phyloP scores from a whole-genome alignment of 495 filamentous ascomycete genomes.

The Neurospora pannonica region DNA sequence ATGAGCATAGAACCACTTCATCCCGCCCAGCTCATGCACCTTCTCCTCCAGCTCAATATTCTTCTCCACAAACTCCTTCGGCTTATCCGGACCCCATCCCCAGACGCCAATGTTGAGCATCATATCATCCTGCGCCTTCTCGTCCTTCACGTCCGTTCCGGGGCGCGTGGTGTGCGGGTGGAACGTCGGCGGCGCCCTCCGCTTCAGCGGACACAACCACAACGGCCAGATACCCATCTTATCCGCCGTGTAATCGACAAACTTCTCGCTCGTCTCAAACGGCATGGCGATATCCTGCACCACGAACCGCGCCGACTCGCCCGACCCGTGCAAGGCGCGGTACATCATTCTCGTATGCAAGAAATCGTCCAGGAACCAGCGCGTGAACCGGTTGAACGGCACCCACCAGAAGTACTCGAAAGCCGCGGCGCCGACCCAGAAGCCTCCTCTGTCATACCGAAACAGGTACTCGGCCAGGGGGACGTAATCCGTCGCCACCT shows the following conservation, averaged over 20 bases:
- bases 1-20: slow-evolving; percentile 54
- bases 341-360: slow-evolving; percentile 57
- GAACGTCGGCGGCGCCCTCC: slow-evolving; percentile 33
- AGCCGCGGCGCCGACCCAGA: slow-evolving; percentile 48
- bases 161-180: slow-evolving; percentile 32
- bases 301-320: slow-evolving; percentile 42
- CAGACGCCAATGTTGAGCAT: slow-evolving; percentile 50
- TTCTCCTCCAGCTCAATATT: slow-evolving; percentile 59
- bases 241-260: slow-evolving; percentile 49
- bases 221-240: slow-evolving; percentile 48
- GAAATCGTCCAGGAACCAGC: slow-evolving; percentile 54
- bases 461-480: slow-evolving; percentile 47
- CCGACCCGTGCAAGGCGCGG: slow-evolving; percentile 48
- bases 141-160: not conserved
- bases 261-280: slow-evolving; percentile 35
- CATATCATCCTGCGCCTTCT: slow-evolving; percentile 15
- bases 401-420: slow-evolving; percentile 45
- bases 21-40: slow-evolving; percentile 55
- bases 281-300: slow-evolving; percentile 52
- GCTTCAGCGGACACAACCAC: slow-evolving; percentile 50
- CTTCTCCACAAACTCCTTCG: slow-evolving; percentile 35
- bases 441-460: slow-evolving; percentile 51
- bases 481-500: no score
- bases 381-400: slow-evolving; percentile 45
- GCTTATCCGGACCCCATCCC: slow-evolving; percentile 38